Conservation (phyloP, 2,329 filamentous ascomycete species). For the Didymella exigua region DNA sequence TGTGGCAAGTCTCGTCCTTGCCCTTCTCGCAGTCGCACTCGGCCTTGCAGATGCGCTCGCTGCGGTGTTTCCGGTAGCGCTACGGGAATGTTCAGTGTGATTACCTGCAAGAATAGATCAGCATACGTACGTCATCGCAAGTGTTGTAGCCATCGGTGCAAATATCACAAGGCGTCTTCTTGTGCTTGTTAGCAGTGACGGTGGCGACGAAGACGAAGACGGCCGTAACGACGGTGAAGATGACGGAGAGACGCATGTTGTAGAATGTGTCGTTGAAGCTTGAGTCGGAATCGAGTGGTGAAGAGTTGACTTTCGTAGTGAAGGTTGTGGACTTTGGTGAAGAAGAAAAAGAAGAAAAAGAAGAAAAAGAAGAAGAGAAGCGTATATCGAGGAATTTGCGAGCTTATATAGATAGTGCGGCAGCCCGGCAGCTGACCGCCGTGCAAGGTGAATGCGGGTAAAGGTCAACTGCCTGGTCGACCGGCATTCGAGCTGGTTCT, state of each 20-base stretch:
- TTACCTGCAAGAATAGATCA: background rate
- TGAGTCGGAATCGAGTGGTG: background rate
- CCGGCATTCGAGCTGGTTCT: background rate
- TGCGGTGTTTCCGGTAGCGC: background rate
- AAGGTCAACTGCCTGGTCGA: background rate
- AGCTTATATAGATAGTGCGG: background rate
- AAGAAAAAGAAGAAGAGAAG: background rate
- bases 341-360: too few species aligned
- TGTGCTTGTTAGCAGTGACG: background rate
- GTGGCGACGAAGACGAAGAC: background rate
- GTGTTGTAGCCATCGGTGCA: background rate
- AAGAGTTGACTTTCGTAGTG: background rate
- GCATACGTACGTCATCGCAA: background rate
- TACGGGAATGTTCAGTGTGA: too few species aligned
- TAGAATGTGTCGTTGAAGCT: background rate
- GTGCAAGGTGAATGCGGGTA: background rate
- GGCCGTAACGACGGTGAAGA: background rate
- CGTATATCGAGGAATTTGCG: too few species aligned
- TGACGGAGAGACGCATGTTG: background rate
- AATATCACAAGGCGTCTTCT: background rate
- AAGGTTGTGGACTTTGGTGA: background rate
- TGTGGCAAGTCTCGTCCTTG: background rate
- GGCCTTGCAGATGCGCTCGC: background rate
- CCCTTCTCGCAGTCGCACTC: background rate
- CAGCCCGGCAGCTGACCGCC: background rate